These are phyloP conservation scores for Candida gigantensis DNA, from an alignment of 1,139 yeast genomes.

Conservation along the genomic window DNA sequence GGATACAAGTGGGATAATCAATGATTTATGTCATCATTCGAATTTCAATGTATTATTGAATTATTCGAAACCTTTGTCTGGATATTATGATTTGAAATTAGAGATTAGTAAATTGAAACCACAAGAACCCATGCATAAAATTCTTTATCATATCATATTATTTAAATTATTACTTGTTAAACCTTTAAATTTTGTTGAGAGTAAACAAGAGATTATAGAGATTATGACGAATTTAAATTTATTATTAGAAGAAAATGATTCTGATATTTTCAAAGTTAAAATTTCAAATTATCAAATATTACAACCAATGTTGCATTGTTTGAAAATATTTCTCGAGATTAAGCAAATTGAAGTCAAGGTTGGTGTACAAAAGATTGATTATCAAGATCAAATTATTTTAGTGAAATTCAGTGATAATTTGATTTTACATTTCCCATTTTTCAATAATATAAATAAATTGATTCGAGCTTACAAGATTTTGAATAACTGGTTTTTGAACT, in stretches of 20 bases:
- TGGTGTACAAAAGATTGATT: constrained; percentile 10
- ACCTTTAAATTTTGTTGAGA: constrained; percentile 23
- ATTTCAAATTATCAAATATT: constrained; percentile 37
- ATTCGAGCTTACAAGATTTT: constrained; percentile 27
- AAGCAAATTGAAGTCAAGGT: constrained; percentile 23
- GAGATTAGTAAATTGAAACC: constrained; percentile 8
- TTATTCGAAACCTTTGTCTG: constrained; percentile 9
- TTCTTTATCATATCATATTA: constrained; percentile 18
- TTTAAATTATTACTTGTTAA: constrained; percentile 34
- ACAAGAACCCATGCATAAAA: constrained; percentile 8
- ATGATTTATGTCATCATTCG: constrained; percentile 21
- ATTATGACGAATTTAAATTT: constrained; percentile 25
- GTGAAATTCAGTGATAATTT: constrained; percentile 26
- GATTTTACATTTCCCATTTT: constrained; percentile 30
- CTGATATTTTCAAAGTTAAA: constrained; percentile 30
- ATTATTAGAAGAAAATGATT: constrained; percentile 22
- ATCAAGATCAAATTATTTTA: constrained; percentile 13
- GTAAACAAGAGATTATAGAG: constrained; percentile 25
- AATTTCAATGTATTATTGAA: constrained; percentile 17
- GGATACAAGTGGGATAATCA: constrained; percentile 14
- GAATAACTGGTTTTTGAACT: constrained; percentile 30
- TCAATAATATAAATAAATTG: constrained; percentile 31
- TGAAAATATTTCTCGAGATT: constrained; percentile 27
- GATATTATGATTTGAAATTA: constrained; percentile 18
- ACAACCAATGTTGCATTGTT: constrained; percentile 37